phyloP scores from a whole-genome alignment of 768 basidiomycete species.

The Suillus discolor region DNA sequence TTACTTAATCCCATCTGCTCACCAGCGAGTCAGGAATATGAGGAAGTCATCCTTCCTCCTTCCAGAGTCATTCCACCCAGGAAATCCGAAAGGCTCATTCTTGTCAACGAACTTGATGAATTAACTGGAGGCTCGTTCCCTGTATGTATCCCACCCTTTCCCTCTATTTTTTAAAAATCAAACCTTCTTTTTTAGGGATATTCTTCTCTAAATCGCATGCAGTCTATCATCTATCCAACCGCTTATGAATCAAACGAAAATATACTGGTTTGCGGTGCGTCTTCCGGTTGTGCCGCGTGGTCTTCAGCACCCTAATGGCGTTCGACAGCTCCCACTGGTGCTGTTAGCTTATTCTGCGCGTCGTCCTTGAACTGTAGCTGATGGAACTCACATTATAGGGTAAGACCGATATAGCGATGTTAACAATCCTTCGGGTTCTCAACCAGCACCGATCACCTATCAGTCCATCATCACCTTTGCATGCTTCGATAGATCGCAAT shows the following conservation, averaged over 20 bases:
- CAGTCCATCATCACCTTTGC: constrained; percentile 33
- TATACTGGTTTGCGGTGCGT: constrained; percentile 64
- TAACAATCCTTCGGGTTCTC: constrained; percentile 88
- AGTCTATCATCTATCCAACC: constrained; percentile 91
- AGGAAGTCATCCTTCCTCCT: constrained; percentile 91
- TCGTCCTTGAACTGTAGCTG: not conserved
- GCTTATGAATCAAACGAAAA: constrained; percentile 98
- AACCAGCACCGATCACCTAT: constrained; percentile 59
- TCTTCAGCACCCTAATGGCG: constrained; percentile 1
- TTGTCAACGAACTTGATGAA: constrained; percentile 72
- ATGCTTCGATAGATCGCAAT: constrained; percentile 60
- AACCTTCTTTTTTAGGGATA: constrained; percentile 63
- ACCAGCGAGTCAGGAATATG: constrained; percentile 62
- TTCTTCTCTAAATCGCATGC: constrained; percentile 84
- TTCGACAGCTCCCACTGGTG: constrained; percentile 89
- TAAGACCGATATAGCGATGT: constrained; percentile 98
- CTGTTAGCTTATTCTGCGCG: constrained; percentile 55
- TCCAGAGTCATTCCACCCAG: constrained; percentile 76
- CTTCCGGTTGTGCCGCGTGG: not conserved
- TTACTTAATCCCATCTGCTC: constrained; percentile 6
- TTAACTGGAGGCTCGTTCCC: constrained; percentile 84
- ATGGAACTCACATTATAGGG: constrained; percentile 54
- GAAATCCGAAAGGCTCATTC: constrained; percentile 67
- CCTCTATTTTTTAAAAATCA: not conserved
- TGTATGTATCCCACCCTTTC: constrained; percentile 43